Base-by-base conservation (phyloP, 495 filamentous ascomycete species). In the Acidomyces sp. region DNA sequence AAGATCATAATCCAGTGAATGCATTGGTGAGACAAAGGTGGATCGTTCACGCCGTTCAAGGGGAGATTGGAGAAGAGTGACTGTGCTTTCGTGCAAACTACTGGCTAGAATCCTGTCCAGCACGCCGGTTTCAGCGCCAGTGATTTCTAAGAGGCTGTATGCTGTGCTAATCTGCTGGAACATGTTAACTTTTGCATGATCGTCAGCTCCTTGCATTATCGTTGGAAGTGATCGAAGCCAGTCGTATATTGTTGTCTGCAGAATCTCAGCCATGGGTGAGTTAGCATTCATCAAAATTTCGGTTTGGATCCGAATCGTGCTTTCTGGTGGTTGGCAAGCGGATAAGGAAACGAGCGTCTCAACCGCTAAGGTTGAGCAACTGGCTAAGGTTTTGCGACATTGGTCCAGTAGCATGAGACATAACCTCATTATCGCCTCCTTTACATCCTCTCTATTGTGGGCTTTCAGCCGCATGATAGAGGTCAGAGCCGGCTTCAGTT, bases 401-500 rank as follows among this genome's bases (percentile, higher is more conserved):
- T 84, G 65, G 46, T 87, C 77, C 28, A 94, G 65, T 21, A 94
- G 58, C 41, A 68, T 69, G 12, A 80, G 55, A 53, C 85, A 95
- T 0, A 96, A 60, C 16, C 65, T 64, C 27, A 78, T 62, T 0
- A 95, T 56, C 12, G 80, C 72, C 20, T 64, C 55, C 34, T 78
- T 77, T 1, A 96, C 78, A 35, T 90, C 82, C 7, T 55, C 55
- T 21, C 77, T 69, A 13, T 79, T 72, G 59, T 93, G 79, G 26
- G 70, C 74, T n/a, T 83, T 77, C 21, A 93, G 55, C 40, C 79
- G 80, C 16, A 93, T 60, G 13, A 93, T 67, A 40, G 79, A 83
- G 24, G 78, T 74, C 9, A 96, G 57, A 5, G 88, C 90, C 38
- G 93, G 68, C 53, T 87, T 92, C 36, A 95, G 72, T 56, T 96